Conservation (phyloP, 495 filamentous ascomycete genomes). For the Hyaloscypha variabilis region DNA sequence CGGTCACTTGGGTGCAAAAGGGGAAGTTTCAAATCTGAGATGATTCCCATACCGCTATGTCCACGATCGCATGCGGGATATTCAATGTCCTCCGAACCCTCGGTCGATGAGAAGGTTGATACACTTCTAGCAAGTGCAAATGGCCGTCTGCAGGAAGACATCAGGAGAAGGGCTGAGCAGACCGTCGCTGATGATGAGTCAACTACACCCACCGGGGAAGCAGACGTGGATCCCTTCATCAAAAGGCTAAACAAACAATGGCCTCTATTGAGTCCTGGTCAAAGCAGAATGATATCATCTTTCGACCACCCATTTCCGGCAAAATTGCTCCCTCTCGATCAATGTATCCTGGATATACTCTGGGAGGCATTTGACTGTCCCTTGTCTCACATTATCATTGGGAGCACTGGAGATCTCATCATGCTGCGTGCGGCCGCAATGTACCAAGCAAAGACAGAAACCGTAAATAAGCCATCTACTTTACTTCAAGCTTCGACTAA, state of each 20-base stretch:
- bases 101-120: not conserved
- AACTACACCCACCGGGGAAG: constrained; percentile 33
- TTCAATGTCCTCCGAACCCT: not conserved
- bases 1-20: constrained; percentile 38
- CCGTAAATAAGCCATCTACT: constrained; percentile 27
- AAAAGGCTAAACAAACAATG: constrained; percentile 34
- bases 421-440: constrained; percentile 37
- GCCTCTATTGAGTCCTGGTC: constrained; percentile 24
- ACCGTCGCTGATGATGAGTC: constrained; percentile 32
- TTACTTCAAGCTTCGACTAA: not conserved
- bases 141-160: constrained; percentile 11
- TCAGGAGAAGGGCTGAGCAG: constrained; percentile 30
- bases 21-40: constrained; percentile 33
- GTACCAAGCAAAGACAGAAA: constrained; percentile 37
- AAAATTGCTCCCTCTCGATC: constrained; percentile 21
- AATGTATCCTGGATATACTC: constrained; percentile 30
- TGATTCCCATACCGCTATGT: constrained; percentile 33
- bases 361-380: constrained; percentile 30
- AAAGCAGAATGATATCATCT: constrained; percentile 32
- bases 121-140: not conserved
- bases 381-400: constrained; percentile 39
- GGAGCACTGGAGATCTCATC: constrained; percentile 40
- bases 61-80: constrained; percentile 4
- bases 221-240: constrained; percentile 31
- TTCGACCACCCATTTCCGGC: constrained; percentile 32